Base-by-base conservation (phyloP, 2,329 filamentous ascomycete species). In the Talaromyces atroroseus region DNA sequence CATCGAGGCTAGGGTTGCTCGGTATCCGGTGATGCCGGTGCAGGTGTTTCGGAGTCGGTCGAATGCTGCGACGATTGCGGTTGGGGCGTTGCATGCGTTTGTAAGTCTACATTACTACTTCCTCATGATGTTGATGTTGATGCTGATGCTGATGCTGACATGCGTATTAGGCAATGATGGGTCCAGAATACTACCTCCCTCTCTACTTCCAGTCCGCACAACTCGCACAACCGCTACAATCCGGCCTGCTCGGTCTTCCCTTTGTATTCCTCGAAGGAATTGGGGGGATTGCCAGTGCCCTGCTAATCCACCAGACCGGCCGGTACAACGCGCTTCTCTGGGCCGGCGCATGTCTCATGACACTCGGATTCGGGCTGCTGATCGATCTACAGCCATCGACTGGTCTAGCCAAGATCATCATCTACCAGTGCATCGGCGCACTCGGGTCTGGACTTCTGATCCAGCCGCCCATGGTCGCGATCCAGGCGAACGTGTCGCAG, bases 1-100 rank as follows among this genome's bases (percentile, higher is more conserved):
- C n/a, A 23, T 49, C 11, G 52, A 54, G 21, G 42, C 44, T 8
- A 54, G 78, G 69, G 61, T 87, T 12, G 85, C 85, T 16, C 74
- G 75, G 56, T 80, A 83, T 61, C 86, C 87, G 0, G 72, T 90
- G 50, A 83, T 89, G 55, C 87, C 86, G 0, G 72, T 87, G 49
- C 74, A 74, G 6, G 54, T 68, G 6, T 68, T 69, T 53, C 59
- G 56, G n/a, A 60, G 62, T 21, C 21, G 49, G 1, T 62, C 64
- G 3, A 66, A 52, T n/a, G 49, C 49, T 8, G 49, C 49, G 2
- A 42, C 49, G 5, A 52, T 52, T 21, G 49, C 49, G 7, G 42
- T 52, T n/a, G 49, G 49, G 18, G 38, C 38, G 14, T 24, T 52
- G 2, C 49, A 52, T 42, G 49, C 49, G 5, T 52, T 52, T 24